Evolutionary conservation across 768 basidiomycete genomes (phyloP).

Genomic region (Leccinum subtestaceum): DNA sequence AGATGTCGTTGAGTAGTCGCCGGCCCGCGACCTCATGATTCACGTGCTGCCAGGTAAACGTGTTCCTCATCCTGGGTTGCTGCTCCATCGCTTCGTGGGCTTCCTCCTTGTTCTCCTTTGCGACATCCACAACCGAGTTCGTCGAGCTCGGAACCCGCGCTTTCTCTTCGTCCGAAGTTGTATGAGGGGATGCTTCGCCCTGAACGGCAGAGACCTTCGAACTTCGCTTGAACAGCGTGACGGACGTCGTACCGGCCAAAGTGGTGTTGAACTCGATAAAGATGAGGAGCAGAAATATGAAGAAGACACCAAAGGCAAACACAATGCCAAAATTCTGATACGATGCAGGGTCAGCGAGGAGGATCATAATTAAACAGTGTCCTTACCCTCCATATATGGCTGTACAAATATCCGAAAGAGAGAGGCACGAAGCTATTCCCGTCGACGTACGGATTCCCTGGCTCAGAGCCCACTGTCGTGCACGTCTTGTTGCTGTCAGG

Average conservation of each 20-base stretch:
- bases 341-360: neutral
- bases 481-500: slow-evolving; percentile 71
- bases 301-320: slow-evolving; percentile 59
- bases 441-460: slow-evolving; percentile 58
- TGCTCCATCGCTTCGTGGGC: slow-evolving; percentile 36
- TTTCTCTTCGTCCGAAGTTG: slow-evolving; percentile 33
- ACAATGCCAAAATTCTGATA: slow-evolving; percentile 68
- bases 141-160: slow-evolving; percentile 12
- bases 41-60: slow-evolving; percentile 80
- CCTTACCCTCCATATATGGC: slow-evolving; percentile 49
- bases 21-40: slow-evolving; percentile 63
- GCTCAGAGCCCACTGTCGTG: slow-evolving; percentile 59
- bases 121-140: slow-evolving; percentile 6
- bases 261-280: slow-evolving; percentile 56
- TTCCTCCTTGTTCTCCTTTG: slow-evolving; percentile 15
- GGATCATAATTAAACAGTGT: neutral
- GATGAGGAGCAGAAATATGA: slow-evolving; percentile 51
- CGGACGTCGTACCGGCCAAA: slow-evolving; percentile 34
- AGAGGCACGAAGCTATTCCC: slow-evolving; percentile 57
- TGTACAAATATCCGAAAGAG: slow-evolving; percentile 40
- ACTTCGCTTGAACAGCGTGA: slow-evolving; percentile 68
- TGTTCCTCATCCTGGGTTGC: slow-evolving; percentile 39
- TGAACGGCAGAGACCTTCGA: slow-evolving; percentile 27
- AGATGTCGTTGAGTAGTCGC: slow-evolving; percentile 65
- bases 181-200: neutral